Evolutionary conservation across 1,284 basidiomycete species (phyloP).

Genomic region (Irpex sp.): DNA sequence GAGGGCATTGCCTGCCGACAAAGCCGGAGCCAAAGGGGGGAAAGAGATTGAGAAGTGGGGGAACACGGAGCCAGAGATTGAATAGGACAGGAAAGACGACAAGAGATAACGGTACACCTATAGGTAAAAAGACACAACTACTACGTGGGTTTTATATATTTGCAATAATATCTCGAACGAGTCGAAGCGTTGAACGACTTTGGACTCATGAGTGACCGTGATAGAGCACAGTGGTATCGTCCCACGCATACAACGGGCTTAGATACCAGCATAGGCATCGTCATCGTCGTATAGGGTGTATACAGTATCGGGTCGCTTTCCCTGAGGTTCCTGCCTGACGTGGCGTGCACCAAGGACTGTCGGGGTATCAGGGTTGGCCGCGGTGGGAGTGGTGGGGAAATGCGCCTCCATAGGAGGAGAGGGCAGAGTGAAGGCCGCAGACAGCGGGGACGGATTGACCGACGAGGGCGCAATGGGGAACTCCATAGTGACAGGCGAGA

Average conservation of each 20-base stretch:
- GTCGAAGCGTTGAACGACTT: not conserved
- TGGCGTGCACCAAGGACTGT: constrained; percentile 15
- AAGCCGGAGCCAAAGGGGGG: not conserved
- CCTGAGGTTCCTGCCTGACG: constrained; percentile 3
- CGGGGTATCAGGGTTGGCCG: constrained; percentile 16
- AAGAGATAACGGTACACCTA: not conserved
- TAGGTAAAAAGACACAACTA: not conserved
- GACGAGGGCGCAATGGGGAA: constrained; percentile 24
- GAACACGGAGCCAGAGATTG: not conserved
- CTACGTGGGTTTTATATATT: not conserved
- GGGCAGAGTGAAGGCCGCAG: constrained; percentile 20
- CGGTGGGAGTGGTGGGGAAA: constrained; percentile 8
- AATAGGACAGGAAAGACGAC: not conserved
- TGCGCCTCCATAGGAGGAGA: constrained; percentile 23
- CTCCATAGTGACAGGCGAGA: constrained; percentile 34
- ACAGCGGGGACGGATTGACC: constrained; percentile 25
- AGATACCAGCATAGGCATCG: constrained; percentile 67
- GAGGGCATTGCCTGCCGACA: not conserved
- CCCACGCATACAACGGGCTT: constrained; percentile 15
- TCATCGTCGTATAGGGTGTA: constrained; percentile 57
- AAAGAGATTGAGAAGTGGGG: not conserved
- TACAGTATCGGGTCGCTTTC: constrained; percentile 36
- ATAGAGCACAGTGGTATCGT: constrained; percentile 15
- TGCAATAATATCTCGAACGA: not conserved
- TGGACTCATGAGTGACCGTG: not conserved